Evolutionary conservation across 495 filamentous ascomycete species (phyloP), one percentile per base, ranked within the genome.

Genomic region (Massariosphaeria phaeospora): DNA sequence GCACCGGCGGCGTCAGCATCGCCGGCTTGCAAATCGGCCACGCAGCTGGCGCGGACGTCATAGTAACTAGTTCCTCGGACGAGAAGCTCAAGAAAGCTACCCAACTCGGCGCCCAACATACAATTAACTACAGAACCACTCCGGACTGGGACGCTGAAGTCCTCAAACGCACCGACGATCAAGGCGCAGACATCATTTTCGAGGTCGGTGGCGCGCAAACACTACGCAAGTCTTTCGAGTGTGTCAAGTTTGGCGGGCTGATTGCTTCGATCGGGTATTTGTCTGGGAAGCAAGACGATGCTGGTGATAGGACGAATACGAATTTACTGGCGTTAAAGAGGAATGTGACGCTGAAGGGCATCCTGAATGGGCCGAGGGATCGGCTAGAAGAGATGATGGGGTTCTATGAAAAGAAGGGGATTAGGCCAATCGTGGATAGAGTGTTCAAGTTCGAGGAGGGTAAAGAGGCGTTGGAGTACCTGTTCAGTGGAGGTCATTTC

Each of bases 171-270:
- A 76, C 75, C 4, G 27, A 48, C 12, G 61, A 57, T 24, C 48
- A 66, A 9, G 74, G 74, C 30, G 74, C 67, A 0, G 72, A 77
- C 52, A 66, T 75, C 38, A 73, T 81, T 27, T 62, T 81, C 30
- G 77, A 81, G 54, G 70, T 73, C 51, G 77, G 75, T 1, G 77
- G 76, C 8, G 69, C 72, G 24, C 43, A 62, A 13, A 80, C 76
- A 8, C 45, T 78, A 34, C 61, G 53, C 15, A 66, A 69, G 41
- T 69, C 65, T 2, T 72, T 77, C 49, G 67, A 71, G 8, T 68
- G 68, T 29, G 62, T 76, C 9, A 66, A 66, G 7, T 73, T 74
- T 57, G 69, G 70, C 3, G 75, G 75, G 6, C 38, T 73, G 6
- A 74, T 79, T 47, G 66, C 69, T 47, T 69, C 63, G 33, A 72